These are phyloP conservation scores for Passalora sequoiae DNA, from an alignment of 2,329 filamentous ascomycete genomes.

Conservation along the genomic window DNA sequence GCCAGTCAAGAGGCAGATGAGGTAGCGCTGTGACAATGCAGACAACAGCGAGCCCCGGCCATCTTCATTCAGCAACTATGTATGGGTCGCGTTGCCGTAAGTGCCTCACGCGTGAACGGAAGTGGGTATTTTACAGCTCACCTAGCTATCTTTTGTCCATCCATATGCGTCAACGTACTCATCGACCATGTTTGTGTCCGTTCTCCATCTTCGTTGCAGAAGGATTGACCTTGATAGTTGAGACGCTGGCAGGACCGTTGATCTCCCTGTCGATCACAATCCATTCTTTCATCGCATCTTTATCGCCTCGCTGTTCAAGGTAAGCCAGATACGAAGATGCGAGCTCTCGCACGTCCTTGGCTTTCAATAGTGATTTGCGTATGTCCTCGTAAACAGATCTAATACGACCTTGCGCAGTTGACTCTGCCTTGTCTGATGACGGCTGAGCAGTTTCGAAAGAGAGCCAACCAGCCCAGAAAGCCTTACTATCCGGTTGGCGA, in stretches of 20 bases:
- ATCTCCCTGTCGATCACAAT: conserved; percentile 77
- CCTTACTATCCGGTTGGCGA: conserved; percentile 73
- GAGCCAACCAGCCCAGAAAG: conserved; percentile 88
- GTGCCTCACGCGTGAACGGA: too few relatives aligned
- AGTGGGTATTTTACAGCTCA: too few relatives aligned
- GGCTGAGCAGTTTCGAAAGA: conserved; percentile 84
- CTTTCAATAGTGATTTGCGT: conserved; percentile 66
- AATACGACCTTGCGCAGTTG: conserved; percentile 65
- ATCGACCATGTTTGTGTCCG: conserved; percentile 2
- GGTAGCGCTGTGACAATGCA: too few relatives aligned
- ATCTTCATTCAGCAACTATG: too few relatives aligned
- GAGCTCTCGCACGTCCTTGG: conserved; percentile 66
- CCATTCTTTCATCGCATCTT: conserved; percentile 81
- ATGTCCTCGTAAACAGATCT: conserved; percentile 75
- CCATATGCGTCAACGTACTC: too few relatives aligned
- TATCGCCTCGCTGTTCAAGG: conserved; percentile 73
- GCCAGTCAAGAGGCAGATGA: too few relatives aligned
- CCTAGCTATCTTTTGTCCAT: too few relatives aligned
- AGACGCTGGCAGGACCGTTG: conserved; percentile 57
- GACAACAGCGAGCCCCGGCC: too few relatives aligned
- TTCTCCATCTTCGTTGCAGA: conserved; percentile 1
- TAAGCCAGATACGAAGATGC: conserved; percentile 76
- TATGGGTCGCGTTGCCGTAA: too few relatives aligned
- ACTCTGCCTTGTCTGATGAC: conserved; percentile 59
- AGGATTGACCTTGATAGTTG: conserved; percentile 1